phyloP scores from a whole-genome alignment of 139 green algal species.

The Deuterostichococcus epilithicus region DNA sequence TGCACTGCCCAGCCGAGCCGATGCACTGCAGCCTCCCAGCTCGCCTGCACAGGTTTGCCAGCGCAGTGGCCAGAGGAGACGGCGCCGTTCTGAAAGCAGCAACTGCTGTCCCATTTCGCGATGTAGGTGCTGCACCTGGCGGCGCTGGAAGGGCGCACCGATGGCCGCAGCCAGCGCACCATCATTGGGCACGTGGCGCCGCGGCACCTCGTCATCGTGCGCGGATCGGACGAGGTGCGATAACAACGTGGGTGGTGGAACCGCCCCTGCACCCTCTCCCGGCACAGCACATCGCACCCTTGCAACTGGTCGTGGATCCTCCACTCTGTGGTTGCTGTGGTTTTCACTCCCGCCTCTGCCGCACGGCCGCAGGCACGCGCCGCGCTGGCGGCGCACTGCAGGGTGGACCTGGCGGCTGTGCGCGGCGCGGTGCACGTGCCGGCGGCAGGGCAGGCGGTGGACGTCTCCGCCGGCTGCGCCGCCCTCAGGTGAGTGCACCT shows the following conservation, averaged over 20 bases:
- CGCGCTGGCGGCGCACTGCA: conserved; percentile 29
- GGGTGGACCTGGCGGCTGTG: conserved; percentile 36
- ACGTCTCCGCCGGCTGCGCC: conserved; percentile 19
- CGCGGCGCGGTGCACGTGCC: conserved; percentile 28
- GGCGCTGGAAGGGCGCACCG: conserved; percentile 59
- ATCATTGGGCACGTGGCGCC: conserved; percentile 61
- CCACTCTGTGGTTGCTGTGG: too few species aligned
- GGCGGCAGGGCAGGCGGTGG: conserved; percentile 21
- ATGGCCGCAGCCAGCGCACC: conserved; percentile 53
- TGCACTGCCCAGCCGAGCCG: too few species aligned
- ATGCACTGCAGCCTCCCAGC: too few species aligned
- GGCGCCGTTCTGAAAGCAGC: not conserved
- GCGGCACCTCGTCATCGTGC: conserved; percentile 49
- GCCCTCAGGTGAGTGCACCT: conserved; percentile 1
- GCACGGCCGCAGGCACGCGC: conserved; percentile 9
- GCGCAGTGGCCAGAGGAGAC: too few species aligned
- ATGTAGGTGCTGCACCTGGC: conserved; percentile 15
- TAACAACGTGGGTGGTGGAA: too few species aligned
- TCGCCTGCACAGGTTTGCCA: too few species aligned
- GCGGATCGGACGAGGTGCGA: conserved; percentile 27
- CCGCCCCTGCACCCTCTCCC: too few species aligned
- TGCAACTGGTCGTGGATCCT: too few species aligned
- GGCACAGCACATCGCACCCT: too few species aligned
- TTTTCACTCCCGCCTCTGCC: not conserved
- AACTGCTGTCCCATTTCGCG: not conserved